Base-by-base conservation (phyloP, 805 yeast genomes). In the Metschnikowia noctiluminum region DNA sequence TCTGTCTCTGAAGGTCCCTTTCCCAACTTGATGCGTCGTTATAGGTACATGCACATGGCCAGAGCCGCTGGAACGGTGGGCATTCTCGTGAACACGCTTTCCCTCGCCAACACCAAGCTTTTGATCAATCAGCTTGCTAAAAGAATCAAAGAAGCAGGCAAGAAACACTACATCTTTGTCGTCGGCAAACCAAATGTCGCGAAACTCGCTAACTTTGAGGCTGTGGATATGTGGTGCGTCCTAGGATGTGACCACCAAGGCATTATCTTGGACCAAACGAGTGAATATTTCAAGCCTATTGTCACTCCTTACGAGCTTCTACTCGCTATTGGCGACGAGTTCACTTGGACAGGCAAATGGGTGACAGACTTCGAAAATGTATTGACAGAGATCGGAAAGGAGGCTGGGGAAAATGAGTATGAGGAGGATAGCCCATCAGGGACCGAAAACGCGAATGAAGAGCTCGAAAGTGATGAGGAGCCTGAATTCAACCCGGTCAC, bases 181-280 rank as follows among this genome's bases (percentile, higher is more conserved):
- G 98, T 94, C 4, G 99, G 99, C 10, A 94, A 94, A 65, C 98
- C 98, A 9, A 94, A 94, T 61, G 97, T 94, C 15, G 96, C 99
- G 27, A 94, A 94, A 61, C 73, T 94, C 44, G 99, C 98, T 9
- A 94, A 94, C 64, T 94, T 94, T 63, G 99, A 92, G 53, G 84
- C 82, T n/a, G 80, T 94, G 12, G 98, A 94, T 57, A 78, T 88
- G 21, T 94, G 99, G 98, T 91, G 96, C 61, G 80, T 94, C 11
- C 67, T 94, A 12, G 99, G 99, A 0, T 94, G 99, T 64, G 90
- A 95, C 10, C 89, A 90, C 58, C 91, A 95, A 45, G 99, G 99
- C 6, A 85, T 92, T 26, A 82, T 92, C 35, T 65, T 94, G 12
- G 96, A 92, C 64, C 81, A 84, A 48, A 71, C 70, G 42, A 87